phyloP scores from a whole-genome alignment of 768 basidiomycete genomes.

The Tricholoma terreum region DNA sequence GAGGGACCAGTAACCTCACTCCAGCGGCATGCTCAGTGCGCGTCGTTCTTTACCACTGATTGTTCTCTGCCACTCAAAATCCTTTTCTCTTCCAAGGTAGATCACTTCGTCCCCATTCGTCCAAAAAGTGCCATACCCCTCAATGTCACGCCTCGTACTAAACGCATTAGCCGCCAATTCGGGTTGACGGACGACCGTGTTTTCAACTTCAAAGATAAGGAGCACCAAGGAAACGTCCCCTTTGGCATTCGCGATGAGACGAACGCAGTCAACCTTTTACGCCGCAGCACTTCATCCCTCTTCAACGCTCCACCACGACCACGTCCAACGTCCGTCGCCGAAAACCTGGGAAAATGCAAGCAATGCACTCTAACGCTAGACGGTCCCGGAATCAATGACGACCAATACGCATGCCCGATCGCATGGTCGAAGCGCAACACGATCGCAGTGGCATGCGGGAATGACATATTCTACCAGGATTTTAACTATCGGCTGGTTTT shows the following conservation, averaged over 20 bases:
- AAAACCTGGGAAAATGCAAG: constrained; percentile 51
- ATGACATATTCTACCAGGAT: constrained; percentile 61
- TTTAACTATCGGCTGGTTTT: constrained; percentile 52
- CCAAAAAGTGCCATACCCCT: constrained; percentile 52
- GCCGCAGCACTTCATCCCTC: constrained; percentile 51
- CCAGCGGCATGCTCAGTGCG: constrained; percentile 14
- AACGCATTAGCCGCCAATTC: constrained; percentile 59
- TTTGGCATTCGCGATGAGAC: constrained; percentile 28
- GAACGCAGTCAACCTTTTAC: constrained; percentile 47
- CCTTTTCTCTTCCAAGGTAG: constrained; percentile 36
- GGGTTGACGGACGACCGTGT: constrained; percentile 57
- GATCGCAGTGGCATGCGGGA: constrained; percentile 63
- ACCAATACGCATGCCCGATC: constrained; percentile 55
- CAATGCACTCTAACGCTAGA: constrained; percentile 60
- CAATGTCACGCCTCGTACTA: constrained; percentile 61
- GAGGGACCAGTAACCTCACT: no score
- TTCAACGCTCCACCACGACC: constrained; percentile 31
- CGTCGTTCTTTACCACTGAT: background rate
- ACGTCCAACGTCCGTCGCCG: constrained; percentile 48
- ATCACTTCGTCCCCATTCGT: constrained; percentile 58
- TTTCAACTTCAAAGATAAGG: constrained; percentile 50
- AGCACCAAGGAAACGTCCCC: constrained; percentile 28
- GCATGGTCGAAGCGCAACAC: constrained; percentile 57
- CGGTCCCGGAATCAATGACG: constrained; percentile 55
- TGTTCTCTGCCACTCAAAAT: background rate